Percentiles rank a stretch among this genome's conserved stretches.
Conservation (phyloP, 2,329 filamentous ascomycete genomes). For the Aspergillus alliaceus region DNA sequence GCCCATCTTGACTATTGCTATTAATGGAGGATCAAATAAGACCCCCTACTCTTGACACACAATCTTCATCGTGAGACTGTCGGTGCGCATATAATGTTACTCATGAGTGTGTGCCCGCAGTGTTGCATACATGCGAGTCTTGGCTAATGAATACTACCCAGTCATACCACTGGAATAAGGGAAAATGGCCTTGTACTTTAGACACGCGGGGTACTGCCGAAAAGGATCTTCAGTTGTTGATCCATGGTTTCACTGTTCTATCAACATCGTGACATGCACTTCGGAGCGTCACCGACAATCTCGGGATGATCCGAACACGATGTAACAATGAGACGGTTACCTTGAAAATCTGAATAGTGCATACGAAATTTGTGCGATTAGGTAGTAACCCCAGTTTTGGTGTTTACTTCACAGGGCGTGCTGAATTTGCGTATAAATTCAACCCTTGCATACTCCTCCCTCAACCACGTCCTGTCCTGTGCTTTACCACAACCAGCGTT, state of each 20-base stretch:
- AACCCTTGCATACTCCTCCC: too few species aligned
- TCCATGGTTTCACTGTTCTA: neutral
- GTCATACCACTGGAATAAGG: too few species aligned
- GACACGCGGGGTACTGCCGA: neutral
- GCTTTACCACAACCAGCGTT: neutral
- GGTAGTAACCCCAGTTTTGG: too few species aligned
- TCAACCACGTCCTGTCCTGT: too few species aligned
- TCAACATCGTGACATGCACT: constrained; percentile 1
- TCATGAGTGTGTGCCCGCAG: neutral
- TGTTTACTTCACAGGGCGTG: neutral
- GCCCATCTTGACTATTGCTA: too few species aligned
- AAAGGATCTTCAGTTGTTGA: neutral
- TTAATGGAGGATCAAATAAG: too few species aligned
- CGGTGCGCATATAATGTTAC: too few species aligned
- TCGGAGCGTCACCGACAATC: neutral
- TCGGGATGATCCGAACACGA: neutral
- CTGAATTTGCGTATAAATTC: neutral
- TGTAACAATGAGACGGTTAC: constrained; percentile 9
- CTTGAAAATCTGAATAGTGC: too few species aligned
- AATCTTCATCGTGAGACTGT: too few species aligned
- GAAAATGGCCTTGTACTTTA: too few species aligned
- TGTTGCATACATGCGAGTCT: neutral
- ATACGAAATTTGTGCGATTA: too few species aligned
- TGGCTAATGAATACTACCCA: neutral
- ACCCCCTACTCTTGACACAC: too few species aligned